Evolutionary conservation across 2,329 filamentous ascomycete genomes (phyloP), one percentile per base, ranked within the genome.

Genomic region (Pseudopyricularia javanii): DNA sequence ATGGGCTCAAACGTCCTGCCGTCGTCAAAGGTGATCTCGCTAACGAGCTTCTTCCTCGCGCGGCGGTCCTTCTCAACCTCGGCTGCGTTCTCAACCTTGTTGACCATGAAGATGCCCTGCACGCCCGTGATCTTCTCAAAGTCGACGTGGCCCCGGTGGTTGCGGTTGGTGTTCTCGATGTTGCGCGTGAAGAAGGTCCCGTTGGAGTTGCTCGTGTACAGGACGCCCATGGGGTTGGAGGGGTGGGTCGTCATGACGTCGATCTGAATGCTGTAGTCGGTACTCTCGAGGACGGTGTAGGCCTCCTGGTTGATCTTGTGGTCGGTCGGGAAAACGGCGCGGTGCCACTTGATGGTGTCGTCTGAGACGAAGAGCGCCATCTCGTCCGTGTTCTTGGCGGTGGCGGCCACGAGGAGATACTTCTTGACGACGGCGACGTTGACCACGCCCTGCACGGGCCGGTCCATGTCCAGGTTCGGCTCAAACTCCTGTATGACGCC

Each of bases 131-230:
- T 83, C 69, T 95, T 95, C 65, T 98, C 93, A 61, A 97, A 98
- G 66, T 98, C 93, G 50, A 98, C 91, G 54, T 83, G 79, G 3
- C 89, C 90, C 28, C 71, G 69, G 9, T 65, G 60, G 61, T 91
- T 86, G 61, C 91, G 86, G 66, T 98, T 97, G 33, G 91, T 96
- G 66, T 96, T 86, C 55, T 94, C 87, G 53, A 91, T 79, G 61
- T 95, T 97, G 62, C 86, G 83, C 2, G 87, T 93, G 65, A 97
- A 98, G 67, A 91, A 96, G 2, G 90, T 96, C 56, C 93, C 93
- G 64, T 97, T 94, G 32, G 91, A 97, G 66, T 98, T 98, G 64
- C 91, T 97, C 6, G 90, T 95, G 63, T 96, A 91, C 54, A 98
- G 75, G 11, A 86, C 83, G 33, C 93, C 94, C 80, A 95, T 91